Evolutionary conservation across 23 red algal species (phyloP), one percentile per base, ranked within the genome.

Genomic region (Gracilaria domingensis): DNA sequence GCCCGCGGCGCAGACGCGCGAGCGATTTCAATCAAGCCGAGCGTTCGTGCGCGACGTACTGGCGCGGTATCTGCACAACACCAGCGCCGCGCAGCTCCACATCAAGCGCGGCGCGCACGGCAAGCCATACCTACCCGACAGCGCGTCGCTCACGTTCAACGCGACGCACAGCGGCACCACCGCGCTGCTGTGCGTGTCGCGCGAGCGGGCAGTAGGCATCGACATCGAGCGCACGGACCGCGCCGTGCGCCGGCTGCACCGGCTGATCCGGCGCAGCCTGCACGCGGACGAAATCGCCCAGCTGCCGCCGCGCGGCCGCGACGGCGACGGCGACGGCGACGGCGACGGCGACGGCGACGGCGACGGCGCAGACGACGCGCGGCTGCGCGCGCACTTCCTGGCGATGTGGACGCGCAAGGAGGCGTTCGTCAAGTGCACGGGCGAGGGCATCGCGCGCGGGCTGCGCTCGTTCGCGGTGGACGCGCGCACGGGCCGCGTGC

Each of bases 371-470:
- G 54, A 62, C 38, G 54, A 64, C 11, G 54, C 65, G 29, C 9
- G 20, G n/a, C 33, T 76, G 23, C 64, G 53, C 23, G 29, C 13
- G 23, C 16, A 55, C 28, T 80, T 90, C 17, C 50, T 93, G 45
- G 42, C 28, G 8, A 18, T 61, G 36, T 93, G 90, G 90, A 93
- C 90, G 39, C 37, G 81, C 26, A 93, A 93, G 81, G 90, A 93
- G 70, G 90, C 90, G 53, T 85, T 93, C 40, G 65, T 93, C 13
- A 93, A 93, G 53, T 85, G 81, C 55, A 86, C 80, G 12, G 90
- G 90, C 50, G 56, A 62, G 24, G 90, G 90, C 37, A 93, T 93
- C 54, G 21, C 44, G 12, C 65, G 90, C 26, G 90, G 90, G 37
- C 71, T 93, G 34, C 69, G 48, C 12, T 77, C 90, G 18, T 93